phyloP scores from a whole-genome alignment of 2,329 filamentous ascomycete species.

The Stemphylium beticola region DNA sequence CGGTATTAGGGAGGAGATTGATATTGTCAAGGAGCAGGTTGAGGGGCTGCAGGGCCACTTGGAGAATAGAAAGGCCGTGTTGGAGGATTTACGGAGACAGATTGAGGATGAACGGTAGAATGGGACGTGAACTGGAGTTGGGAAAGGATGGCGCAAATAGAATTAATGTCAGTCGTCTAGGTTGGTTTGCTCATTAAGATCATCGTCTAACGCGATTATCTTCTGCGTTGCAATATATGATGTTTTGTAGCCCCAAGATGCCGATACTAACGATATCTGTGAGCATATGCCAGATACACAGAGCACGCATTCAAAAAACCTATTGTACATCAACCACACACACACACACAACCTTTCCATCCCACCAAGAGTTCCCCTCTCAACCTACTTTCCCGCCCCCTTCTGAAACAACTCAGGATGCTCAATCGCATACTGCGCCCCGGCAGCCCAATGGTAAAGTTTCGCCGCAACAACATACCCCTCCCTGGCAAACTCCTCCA shows the following conservation, averaged over 20 bases:
- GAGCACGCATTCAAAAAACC: too few species aligned
- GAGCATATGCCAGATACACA: too few species aligned
- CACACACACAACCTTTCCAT: not conserved
- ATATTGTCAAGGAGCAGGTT: constrained; percentile 91
- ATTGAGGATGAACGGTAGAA: constrained; percentile 83
- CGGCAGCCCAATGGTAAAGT: constrained; percentile 39
- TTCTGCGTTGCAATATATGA: too few species aligned
- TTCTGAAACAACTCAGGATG: constrained; percentile 30
- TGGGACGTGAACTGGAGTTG: constrained; percentile 22
- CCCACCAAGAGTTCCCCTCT: too few species aligned
- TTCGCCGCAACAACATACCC: constrained; percentile 38
- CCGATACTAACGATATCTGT: too few species aligned
- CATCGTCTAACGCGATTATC: too few species aligned
- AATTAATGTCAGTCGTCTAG: not conserved
- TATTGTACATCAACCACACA: too few species aligned
- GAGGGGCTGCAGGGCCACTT: constrained; percentile 87
- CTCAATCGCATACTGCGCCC: constrained; percentile 33
- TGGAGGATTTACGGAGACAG: constrained; percentile 79
- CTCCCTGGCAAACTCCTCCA: constrained; percentile 32
- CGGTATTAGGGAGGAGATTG: constrained; percentile 82
- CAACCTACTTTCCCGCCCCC: not conserved
- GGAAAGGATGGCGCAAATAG: not conserved
- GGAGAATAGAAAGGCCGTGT: constrained; percentile 72
- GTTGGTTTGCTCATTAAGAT: too few species aligned
- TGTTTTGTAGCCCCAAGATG: too few species aligned